Evolutionary conservation across 2,329 filamentous ascomycete species (phyloP).

Genomic region (Botrytis galanthina): DNA sequence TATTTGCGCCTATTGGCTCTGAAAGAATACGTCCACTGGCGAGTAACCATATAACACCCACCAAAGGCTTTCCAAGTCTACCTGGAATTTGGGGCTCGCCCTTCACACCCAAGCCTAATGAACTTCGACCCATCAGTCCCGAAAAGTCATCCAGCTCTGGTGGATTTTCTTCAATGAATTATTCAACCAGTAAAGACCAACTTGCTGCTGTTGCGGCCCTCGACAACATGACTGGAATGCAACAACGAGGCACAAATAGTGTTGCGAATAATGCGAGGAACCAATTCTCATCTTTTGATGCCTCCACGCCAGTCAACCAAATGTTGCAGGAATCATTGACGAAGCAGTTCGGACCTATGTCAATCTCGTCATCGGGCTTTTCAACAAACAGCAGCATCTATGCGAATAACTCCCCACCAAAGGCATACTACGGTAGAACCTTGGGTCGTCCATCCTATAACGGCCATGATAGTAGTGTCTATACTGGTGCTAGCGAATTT

Average conservation of each 20-base stretch:
- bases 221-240: conserved; percentile 31
- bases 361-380: conserved; percentile 40
- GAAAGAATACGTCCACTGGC: conserved; percentile 34
- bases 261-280: conserved; percentile 14
- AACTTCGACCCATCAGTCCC: conserved; percentile 41
- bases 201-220: conserved; percentile 29
- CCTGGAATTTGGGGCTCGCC: conserved; percentile 47
- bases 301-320: conserved; percentile 27
- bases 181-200: conserved; percentile 29
- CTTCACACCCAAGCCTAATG: conserved; percentile 45
- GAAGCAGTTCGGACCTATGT: conserved; percentile 27
- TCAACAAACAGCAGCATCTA: conserved; percentile 53
- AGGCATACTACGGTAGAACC: conserved; percentile 17
- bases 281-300: conserved; percentile 19
- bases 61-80: conserved; percentile 38
- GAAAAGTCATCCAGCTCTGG: conserved; percentile 38
- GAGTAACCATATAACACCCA: conserved; percentile 37
- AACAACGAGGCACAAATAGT: conserved; percentile 23
- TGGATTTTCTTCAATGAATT: conserved; percentile 37
- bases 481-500: conserved; percentile 33
- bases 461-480: conserved; percentile 30
- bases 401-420: conserved; percentile 42
- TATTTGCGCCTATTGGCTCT: conserved; percentile 46
- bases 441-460: conserved; percentile 21
- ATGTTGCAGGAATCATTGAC: conserved; percentile 31